Percentiles rank a stretch among this genome's conserved stretches.
These are phyloP conservation scores for Tylopilus sp. DNA, from an alignment of 768 basidiomycete species.

Conservation along the genomic window DNA sequence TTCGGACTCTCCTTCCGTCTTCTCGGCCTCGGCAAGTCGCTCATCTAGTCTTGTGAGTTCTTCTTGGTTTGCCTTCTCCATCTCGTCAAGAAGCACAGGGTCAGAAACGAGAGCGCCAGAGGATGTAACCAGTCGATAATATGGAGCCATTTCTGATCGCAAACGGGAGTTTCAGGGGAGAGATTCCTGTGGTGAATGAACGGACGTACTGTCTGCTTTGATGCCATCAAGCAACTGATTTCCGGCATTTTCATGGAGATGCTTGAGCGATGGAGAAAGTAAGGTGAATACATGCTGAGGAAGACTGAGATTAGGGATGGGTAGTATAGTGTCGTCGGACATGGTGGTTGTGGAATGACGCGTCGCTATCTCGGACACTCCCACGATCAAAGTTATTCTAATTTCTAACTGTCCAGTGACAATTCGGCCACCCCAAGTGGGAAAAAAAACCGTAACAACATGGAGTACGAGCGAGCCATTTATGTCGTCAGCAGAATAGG, in stretches of 20 bases:
- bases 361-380: slow-evolving; percentile 15
- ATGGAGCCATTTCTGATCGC: slow-evolving; percentile 80
- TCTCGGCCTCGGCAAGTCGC: slow-evolving; percentile 79
- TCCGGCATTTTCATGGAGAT: slow-evolving; percentile 66
- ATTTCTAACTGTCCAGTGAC: too few relatives aligned
- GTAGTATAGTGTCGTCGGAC: slow-evolving; percentile 82
- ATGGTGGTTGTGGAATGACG: slow-evolving; percentile 39
- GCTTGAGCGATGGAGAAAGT: slow-evolving; percentile 53
- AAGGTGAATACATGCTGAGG: slow-evolving; percentile 79
- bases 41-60: slow-evolving; percentile 75
- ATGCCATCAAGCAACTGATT: slow-evolving; percentile 68
- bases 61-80: slow-evolving; percentile 57
- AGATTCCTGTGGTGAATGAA: not conserved
- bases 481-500: too few relatives aligned
- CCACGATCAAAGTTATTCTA: slow-evolving; percentile 13
- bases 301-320: slow-evolving; percentile 81
- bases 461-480: too few relatives aligned
- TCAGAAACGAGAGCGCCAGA: slow-evolving; percentile 44
- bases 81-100: slow-evolving; percentile 26
- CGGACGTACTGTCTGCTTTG: slow-evolving; percentile 68
- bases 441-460: too few relatives aligned
- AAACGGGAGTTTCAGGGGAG: not conserved
- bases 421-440: too few relatives aligned
- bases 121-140: slow-evolving; percentile 59
- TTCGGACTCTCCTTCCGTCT: slow-evolving; percentile 91